Evolutionary conservation across 1,284 basidiomycete genomes (phyloP), one percentile per base, ranked within the genome.

Genomic region (Trichosporon sp.): DNA sequence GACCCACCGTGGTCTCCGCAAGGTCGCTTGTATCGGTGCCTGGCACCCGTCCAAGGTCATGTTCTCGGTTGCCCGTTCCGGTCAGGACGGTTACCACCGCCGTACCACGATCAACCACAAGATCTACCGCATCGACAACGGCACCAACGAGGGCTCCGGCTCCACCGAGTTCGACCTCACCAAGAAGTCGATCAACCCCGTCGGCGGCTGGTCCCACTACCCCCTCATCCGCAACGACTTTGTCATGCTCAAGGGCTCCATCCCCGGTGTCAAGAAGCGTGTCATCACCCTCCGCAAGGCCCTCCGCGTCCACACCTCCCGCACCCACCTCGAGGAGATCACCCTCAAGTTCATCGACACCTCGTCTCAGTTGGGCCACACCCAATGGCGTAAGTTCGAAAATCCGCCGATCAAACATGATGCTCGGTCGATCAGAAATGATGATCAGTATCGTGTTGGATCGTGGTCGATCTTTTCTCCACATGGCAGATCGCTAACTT

Each of bases 1-100:
- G 89, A 98, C 96, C 70, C 96, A 99, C 90, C 96, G 96, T 86
- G 96, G 96, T 93, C 92, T 98, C 79, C 92, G 95, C 85, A 98
- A 98, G 87, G 95, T 98, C 77, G 96, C 96, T 83, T 99, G 97
- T 91, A 98, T 99, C 81, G 96, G 96, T 88, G 95, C 95, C 83
- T 97, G 95, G 95, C 95, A 97, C 89, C 95, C 94, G 81, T 92
- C 92, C 75, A 96, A 95, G 86, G 95, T 98, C 89, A 98, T 98
- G 95, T 99, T 93, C 91, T 97, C 95, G 64, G 97, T 99, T 77
- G 96, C 95, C 72, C 96, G 97, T 88, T 95, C 97, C 76, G 97
- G 97, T 94, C 96, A 99, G 90, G 92, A 97, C 84, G 96, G 96
- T 83, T 99, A 98, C 89, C 95, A 98, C 85, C 95, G 98, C 87